phyloP scores from a whole-genome alignment of 768 basidiomycete genomes.

The Hygrocybe coccinea region DNA sequence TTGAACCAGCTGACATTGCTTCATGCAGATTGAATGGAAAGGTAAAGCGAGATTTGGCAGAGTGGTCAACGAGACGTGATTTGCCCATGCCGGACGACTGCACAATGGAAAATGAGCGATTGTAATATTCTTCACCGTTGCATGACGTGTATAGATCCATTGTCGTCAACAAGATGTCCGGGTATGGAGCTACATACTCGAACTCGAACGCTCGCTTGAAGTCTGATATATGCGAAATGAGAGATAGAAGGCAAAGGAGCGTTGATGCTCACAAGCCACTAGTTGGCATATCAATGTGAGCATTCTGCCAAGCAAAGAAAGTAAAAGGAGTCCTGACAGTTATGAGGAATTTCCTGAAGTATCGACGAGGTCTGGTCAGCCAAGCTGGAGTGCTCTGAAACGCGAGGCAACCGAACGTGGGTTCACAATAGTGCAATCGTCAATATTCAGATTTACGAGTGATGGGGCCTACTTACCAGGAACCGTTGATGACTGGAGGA shows the following conservation, averaged over 20 bases:
- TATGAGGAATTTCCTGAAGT: neutral
- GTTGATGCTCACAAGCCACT: constrained; percentile 1
- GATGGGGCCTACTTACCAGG: neutral
- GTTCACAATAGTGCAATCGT: neutral
- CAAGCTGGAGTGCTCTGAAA: neutral
- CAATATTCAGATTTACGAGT: neutral
- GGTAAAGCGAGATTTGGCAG: neutral
- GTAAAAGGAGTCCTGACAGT: neutral
- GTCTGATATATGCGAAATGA: neutral
- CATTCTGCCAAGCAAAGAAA: neutral
- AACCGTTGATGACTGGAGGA: neutral
- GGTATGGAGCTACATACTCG: neutral
- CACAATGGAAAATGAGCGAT: constrained; percentile 3
- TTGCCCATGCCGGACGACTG: constrained; percentile 4
- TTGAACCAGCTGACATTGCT: neutral
- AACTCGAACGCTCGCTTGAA: neutral
- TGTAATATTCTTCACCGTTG: neutral
- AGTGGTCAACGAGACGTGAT: constrained; percentile 1
- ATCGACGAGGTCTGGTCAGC: neutral
- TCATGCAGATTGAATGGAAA: constrained; percentile 6
- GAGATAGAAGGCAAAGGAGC: neutral
- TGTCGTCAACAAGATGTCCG: constrained; percentile 1
- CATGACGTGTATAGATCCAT: constrained; percentile 2
- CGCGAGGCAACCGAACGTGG: no score
- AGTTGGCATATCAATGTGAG: neutral